Base-by-base conservation (phyloP, 140 eudicot species). In the Cichorium intybus region DNA sequence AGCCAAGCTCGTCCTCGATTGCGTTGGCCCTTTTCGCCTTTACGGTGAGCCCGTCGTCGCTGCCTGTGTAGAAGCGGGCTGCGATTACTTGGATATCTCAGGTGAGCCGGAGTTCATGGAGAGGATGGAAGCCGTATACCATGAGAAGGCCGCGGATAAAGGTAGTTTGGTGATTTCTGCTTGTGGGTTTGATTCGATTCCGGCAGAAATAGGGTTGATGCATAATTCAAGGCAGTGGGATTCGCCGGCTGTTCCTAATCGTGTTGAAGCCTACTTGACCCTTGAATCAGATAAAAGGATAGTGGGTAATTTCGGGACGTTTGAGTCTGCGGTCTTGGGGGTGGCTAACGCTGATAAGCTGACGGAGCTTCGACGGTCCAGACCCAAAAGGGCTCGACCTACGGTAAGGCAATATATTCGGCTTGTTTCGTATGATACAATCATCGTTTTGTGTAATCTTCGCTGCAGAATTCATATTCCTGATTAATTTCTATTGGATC, bases 31-130 rank as follows among this genome's bases (percentile, higher is more conserved):
- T 5, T 91, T 85, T 61, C 87, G 97, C 33, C 82, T 66, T 45
- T 73, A 79, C 76, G 97, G 99, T 15, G 83, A 81, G 24, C 85
- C 91, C n/a, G 92, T 85, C 1, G 95, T 91, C 1, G 64, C 80
- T 11, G 97, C 97, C 0, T 87, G 97, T 33, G 89, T 75, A 17
- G 95, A 82, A 11, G 21, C 69, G 47, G 95, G 95, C 4, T 80
- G 88, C 45, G 95, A 87, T 69, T 91, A 91, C 60, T 48, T 91
- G 51, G 97, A 91, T 61, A 91, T 91, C 6, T 76, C 81, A 20
- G 97, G 97, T 7, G 97, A 91, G 66, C 95, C 96, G 39, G 97
- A 87, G 75, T 87, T 91, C 52, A 91, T 91, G 97, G 97, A 91
- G 92, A 85, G 75, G 56, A 85, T 85, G 91, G 97, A 91, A 72